Conservation (phyloP, 768 basidiomycete species). For the Mycena amicta region DNA sequence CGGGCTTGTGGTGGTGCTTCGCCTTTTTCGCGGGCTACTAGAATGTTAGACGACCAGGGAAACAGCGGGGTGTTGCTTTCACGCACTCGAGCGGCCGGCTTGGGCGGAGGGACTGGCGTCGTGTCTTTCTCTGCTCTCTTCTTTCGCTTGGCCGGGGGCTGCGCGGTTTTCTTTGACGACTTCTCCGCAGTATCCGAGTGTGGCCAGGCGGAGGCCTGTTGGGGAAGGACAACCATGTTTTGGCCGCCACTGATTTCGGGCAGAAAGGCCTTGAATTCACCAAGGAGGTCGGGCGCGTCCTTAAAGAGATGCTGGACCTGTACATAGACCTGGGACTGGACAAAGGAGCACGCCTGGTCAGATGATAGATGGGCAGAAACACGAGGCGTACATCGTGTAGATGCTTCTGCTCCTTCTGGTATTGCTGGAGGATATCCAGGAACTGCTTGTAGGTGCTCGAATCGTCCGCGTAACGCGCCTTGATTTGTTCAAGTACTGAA, state of each 20-base stretch:
- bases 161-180: constrained; percentile 48
- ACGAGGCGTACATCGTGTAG: constrained; percentile 64
- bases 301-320: constrained; percentile 84
- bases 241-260: constrained; percentile 59
- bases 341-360: too few relatives aligned
- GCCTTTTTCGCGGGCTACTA: constrained; percentile 57
- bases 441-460: constrained; percentile 93
- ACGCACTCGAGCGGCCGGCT: constrained; percentile 52
- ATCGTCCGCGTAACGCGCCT: constrained; percentile 84
- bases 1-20: constrained; percentile 64
- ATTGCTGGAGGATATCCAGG: constrained; percentile 84
- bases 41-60: constrained; percentile 2
- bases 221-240: constrained; percentile 49
- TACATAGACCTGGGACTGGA: constrained; percentile 72
- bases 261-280: constrained; percentile 81
- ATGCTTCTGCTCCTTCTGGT: constrained; percentile 81
- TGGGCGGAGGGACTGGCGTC: constrained; percentile 58
- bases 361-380: constrained; percentile 11
- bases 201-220: constrained; percentile 50
- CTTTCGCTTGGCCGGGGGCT: constrained; percentile 51
- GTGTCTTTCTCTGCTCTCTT: constrained; percentile 74
- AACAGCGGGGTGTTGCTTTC: not conserved
- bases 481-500: constrained; percentile 99
- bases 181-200: constrained; percentile 40
- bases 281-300: constrained; percentile 76